Base-by-base conservation (phyloP, 2,329 filamentous ascomycete genomes). In the Hysterium pulicare region DNA sequence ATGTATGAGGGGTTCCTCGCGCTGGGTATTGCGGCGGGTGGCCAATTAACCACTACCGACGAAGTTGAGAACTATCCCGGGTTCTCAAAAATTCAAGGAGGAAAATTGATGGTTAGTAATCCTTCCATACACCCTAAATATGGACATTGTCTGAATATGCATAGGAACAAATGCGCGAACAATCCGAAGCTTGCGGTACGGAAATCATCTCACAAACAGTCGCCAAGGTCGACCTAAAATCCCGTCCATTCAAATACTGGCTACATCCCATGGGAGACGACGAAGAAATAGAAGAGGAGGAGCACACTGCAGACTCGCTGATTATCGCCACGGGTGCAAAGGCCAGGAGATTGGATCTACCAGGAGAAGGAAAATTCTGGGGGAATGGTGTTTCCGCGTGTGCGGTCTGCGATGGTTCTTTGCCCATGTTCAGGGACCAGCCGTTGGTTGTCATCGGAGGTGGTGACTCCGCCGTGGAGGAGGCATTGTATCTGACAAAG, bases 21-120 rank as follows among this genome's bases (percentile, higher is more conserved):
- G 59, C 93, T 96, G 64, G 93, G 91, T 62, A 95, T 94, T 59
- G 93, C 93, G 5, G 89, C 93, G 33, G 93, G 93, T 56, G 93
- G 93, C 44, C 93, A 98, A 77, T 79, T 98, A 56, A 98, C 94
- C 42, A 98, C 94, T 20, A 98, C 93, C 42, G 97, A 95, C 61
- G 94, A 98, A 56, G 83, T 98, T 46, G 93, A 98, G 77, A 98
- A 98, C 79, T 98, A 86, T 72, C 93, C 93, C 20, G 93, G 93
- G 36, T 98, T 97, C 74, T 86, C 87, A 61, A 81, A 87, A 58
- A 90, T 98, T 67, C 86, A 89, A 71, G 93, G 93, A 54, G 72
- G 79, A 43, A 85, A 89, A 62, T 76, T 98, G 54, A 98, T 98
- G 93, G 79, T 82, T 53, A 42, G 75, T 59, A 26, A 33, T 26